Percentiles rank a stretch among this genome's conserved stretches.
phyloP scores from a whole-genome alignment of 176 grass and related monocot genomes.

The Oryza coarctata region DNA sequence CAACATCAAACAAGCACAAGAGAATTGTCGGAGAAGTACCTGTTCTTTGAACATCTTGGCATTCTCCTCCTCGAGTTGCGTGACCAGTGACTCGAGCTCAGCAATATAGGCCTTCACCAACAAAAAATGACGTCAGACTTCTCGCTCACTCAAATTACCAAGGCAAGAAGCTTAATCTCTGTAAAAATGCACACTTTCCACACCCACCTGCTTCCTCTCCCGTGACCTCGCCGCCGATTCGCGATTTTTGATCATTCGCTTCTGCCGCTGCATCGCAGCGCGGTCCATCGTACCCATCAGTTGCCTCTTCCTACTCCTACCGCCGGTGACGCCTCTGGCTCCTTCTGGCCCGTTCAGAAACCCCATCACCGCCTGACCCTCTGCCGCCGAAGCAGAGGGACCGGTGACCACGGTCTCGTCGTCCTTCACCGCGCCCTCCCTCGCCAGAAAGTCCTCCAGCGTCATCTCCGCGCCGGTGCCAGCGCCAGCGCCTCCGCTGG shows the following conservation, averaged over 20 bases:
- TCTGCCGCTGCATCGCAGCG: conserved; percentile 75
- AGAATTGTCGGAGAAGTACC: conserved; percentile 38
- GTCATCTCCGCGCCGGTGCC: conserved; percentile 56
- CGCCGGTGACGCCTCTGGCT: conserved; percentile 20
- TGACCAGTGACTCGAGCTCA: conserved; percentile 81
- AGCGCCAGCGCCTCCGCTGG: background rate
- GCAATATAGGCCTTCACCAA: conserved; percentile 77
- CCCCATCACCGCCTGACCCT: conserved; percentile 31
- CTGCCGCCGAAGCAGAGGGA: conserved; percentile 20
- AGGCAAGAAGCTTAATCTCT: background rate
- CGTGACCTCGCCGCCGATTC: conserved; percentile 96
- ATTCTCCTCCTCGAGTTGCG: conserved; percentile 82
- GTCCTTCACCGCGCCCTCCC: conserved; percentile 50
- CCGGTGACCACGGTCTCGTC: conserved; percentile 30
- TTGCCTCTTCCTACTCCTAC: conserved; percentile 73
- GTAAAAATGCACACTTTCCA: background rate
- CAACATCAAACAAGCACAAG: background rate
- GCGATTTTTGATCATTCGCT: conserved; percentile 98
- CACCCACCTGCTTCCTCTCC: conserved; percentile 87
- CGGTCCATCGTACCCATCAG: conserved; percentile 78
- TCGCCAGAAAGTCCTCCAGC: conserved; percentile 90
- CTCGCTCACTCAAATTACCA: background rate
- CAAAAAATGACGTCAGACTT: background rate
- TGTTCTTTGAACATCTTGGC: conserved; percentile 58
- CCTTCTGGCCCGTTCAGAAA: conserved; percentile 21